These are phyloP conservation scores for Vigna trinervia DNA, from an alignment of 306 rosid species.

Conservation along the genomic window DNA sequence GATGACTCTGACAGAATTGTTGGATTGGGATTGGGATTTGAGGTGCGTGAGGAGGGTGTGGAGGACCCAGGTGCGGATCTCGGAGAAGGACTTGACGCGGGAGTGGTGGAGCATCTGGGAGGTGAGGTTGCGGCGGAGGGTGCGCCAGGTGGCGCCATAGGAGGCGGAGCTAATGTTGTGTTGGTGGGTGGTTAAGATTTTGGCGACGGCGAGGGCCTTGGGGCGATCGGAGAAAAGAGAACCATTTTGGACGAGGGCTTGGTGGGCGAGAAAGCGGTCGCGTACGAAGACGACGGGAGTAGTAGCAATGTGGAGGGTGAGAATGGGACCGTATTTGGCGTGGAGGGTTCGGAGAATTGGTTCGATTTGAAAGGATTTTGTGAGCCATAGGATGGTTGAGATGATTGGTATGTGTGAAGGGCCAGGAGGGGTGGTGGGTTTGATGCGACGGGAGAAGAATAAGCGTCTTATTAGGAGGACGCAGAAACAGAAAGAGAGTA, in stretches of 20 bases:
- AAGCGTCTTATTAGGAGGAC: too few relatives aligned
- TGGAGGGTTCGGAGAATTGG: constrained; percentile 15
- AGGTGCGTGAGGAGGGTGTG: constrained; percentile 37
- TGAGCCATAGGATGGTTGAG: constrained; percentile 21
- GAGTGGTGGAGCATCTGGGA: constrained; percentile 49
- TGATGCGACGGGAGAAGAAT: not conserved
- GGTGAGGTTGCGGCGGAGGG: constrained; percentile 55
- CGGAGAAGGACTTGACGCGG: constrained; percentile 43
- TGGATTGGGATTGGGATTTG: not conserved
- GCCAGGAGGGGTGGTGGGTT: constrained; percentile 32
- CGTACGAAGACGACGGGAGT: constrained; percentile 45
- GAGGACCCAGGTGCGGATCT: constrained; percentile 43
- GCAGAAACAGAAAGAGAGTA: too few relatives aligned
- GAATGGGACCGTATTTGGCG: constrained; percentile 52
- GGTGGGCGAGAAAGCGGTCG: constrained; percentile 48
- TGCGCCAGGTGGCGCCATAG: constrained; percentile 55
- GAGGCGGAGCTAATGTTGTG: constrained; percentile 43
- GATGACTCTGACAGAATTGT: not conserved
- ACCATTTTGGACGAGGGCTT: constrained; percentile 46
- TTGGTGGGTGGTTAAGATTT: constrained; percentile 11
- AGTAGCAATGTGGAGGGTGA: constrained; percentile 38
- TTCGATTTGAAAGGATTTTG: constrained; percentile 35
- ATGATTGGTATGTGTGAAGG: constrained; percentile 43
- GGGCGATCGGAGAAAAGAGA: constrained; percentile 54
- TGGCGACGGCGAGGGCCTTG: not conserved